These are phyloP conservation scores for Pseudotsuga menziesii DNA, from an alignment of 75 land plant genomes.

Conservation along the genomic window DNA sequence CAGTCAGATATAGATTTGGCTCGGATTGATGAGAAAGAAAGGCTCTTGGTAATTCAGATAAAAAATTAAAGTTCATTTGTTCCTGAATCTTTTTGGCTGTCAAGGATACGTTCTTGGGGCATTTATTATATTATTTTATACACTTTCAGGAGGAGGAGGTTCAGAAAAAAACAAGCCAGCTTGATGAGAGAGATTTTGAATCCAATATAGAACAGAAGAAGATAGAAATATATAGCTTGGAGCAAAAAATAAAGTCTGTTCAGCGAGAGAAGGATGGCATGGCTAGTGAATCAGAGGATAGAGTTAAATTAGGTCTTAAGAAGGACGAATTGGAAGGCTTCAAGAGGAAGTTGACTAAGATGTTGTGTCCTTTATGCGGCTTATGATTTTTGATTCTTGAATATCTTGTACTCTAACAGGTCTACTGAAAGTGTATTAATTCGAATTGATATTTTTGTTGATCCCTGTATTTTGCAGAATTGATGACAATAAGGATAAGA, in stretches of 20 bases:
- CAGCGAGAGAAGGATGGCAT: constrained; percentile 71
- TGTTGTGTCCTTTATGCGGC: constrained; percentile 27
- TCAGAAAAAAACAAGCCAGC: constrained; percentile 46
- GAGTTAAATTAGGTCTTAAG: constrained; percentile 63
- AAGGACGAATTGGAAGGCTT: constrained; percentile 62
- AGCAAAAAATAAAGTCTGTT: constrained; percentile 55
- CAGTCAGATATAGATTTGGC: constrained; percentile 42
- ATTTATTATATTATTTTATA: neutral
- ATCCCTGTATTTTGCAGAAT: constrained; percentile 43
- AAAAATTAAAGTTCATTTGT: neutral
- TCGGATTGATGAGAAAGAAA: constrained; percentile 66
- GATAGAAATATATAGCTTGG: constrained; percentile 42
- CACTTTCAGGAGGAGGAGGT: constrained; percentile 58
- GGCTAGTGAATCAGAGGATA: constrained; percentile 76
- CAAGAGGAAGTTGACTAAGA: constrained; percentile 57
- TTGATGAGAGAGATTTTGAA: constrained; percentile 63
- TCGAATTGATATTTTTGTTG: neutral
- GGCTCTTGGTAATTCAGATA: constrained; percentile 35
- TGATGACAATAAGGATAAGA: constrained; percentile 70
- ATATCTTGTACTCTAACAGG: neutral
- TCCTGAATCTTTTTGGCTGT: neutral
- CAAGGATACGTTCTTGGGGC: neutral
- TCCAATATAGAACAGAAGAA: constrained; percentile 41
- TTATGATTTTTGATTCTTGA: neutral
- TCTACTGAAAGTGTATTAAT: neutral